Evolutionary conservation across 2,329 filamentous ascomycete species (phyloP).

Genomic region (Arthrobotrys pseudoclavata): DNA sequence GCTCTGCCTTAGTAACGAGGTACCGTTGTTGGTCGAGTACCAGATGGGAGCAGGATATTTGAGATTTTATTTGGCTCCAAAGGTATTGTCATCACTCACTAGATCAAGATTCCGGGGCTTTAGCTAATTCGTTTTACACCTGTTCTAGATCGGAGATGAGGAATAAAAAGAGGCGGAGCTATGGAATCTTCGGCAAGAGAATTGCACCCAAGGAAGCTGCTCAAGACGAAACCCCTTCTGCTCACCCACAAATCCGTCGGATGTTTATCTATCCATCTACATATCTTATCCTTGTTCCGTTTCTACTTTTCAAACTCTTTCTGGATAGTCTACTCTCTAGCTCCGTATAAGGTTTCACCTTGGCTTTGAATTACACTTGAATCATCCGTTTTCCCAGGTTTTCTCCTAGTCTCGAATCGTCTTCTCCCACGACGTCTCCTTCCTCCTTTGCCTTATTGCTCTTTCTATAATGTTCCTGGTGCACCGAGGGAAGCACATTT

Average conservation of each 20-base stretch:
- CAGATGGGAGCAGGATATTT: slow-evolving; percentile 76
- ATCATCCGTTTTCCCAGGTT: not conserved
- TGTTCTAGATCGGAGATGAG: slow-evolving; percentile 77
- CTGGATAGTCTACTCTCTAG: slow-evolving; percentile 17
- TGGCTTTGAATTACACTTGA: slow-evolving; percentile 11
- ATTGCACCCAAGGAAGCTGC: not conserved
- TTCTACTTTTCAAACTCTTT: slow-evolving; percentile 5
- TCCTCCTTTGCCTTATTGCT: not conserved
- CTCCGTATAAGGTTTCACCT: slow-evolving; percentile 13
- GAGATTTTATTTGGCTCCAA: slow-evolving; percentile 97
- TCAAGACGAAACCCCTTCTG: not conserved
- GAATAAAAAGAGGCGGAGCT: slow-evolving; percentile 68
- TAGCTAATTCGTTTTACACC: slow-evolving; percentile 7
- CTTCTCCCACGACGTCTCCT: slow-evolving; percentile 1
- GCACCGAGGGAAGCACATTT: slow-evolving; percentile 8
- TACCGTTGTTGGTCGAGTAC: slow-evolving; percentile 96
- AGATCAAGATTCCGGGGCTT: not conserved
- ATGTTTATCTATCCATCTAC: slow-evolving; percentile 5
- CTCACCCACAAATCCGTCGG: not conserved
- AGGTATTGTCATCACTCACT: slow-evolving; percentile 73
- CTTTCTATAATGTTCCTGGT: slow-evolving; percentile 13
- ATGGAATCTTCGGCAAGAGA: not conserved
- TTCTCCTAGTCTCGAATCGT: not conserved
- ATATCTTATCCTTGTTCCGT: not conserved
- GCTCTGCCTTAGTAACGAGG: slow-evolving; percentile 94